Evolutionary conservation across 192 early-diverging fungal species (phyloP), one percentile per base, ranked within the genome.

Genomic region (Spizellomyces punctatus): DNA sequence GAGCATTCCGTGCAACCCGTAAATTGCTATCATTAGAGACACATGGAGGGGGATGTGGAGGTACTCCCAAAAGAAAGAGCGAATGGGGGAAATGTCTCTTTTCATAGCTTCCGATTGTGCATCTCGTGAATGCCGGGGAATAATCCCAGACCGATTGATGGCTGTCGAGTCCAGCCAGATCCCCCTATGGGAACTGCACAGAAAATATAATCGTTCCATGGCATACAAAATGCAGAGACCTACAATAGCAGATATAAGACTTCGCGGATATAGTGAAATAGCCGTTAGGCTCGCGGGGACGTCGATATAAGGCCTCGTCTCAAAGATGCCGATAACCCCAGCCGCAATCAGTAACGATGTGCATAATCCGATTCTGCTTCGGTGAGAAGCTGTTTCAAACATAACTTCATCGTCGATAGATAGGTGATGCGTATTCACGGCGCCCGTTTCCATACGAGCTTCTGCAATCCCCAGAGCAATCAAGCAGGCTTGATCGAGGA

Each of bases 41-140:
- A n/a, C 71, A 57, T 54, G 54, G 6, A 72, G 36, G 10, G 63
- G 48, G 10, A 72, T n/a, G 21, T 56, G 71, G n/a, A 65, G 62
- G 48, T 63, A 64, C 3, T 63, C n/a, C 16, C 45, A 60, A n/a
- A 72, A 54, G 36, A 72, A 72, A 27, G 22, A 6, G 46, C 22
- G 12, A 14, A 43, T 46, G 8, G 55, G 67, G 5, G 14, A 16
- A 41, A 14, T 62, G 16, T 6, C 19, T 17, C 6, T 17, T 62
- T 17, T 17, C 6, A 17, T 5, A 16, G 16, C 41, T 62, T 16
- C 19, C 16, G 6, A 14, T 4, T 6, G 60, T 21, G 36, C 60
- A 14, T 14, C 36, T 17, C n/a, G 6, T 16, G 16, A 47, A 5
- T 65, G 63, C 12, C 16, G 46, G 16, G 43, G 17, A 48, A 48